Percentiles rank a stretch among this genome's conserved stretches.
These are phyloP conservation scores for Casuarina glauca DNA, from an alignment of 306 rosid genomes.

Conservation along the genomic window DNA sequence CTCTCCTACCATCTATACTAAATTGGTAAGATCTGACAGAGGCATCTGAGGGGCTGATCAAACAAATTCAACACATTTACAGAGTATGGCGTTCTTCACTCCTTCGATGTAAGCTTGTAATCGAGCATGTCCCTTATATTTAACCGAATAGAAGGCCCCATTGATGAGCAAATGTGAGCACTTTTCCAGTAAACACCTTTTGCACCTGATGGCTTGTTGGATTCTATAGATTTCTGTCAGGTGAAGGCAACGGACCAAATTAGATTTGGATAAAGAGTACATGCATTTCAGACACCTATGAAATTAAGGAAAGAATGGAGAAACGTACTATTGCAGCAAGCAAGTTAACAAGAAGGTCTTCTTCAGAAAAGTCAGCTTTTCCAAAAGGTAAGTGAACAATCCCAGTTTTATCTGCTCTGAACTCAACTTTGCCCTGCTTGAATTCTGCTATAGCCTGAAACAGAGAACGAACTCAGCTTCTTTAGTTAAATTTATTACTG, in stretches of 20 bases:
- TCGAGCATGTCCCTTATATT: slow-evolving; percentile 91
- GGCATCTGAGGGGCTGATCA: slow-evolving; percentile 36
- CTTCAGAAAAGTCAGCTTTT: slow-evolving; percentile 80
- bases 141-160: slow-evolving; percentile 94
- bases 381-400: slow-evolving; percentile 95
- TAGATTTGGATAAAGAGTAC: not conserved
- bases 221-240: slow-evolving; percentile 82
- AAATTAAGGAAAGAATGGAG: slow-evolving; percentile 12
- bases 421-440: slow-evolving; percentile 97
- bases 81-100: slow-evolving; percentile 41
- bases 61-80: slow-evolving; percentile 55
- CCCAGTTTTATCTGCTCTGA: slow-evolving; percentile 97
- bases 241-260: not conserved
- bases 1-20: slow-evolving; percentile 49
- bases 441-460: slow-evolving; percentile 93
- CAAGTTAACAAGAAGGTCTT: slow-evolving; percentile 82
- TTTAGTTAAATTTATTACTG: not conserved
- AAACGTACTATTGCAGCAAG: slow-evolving; percentile 78
- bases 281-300: slow-evolving; percentile 9
- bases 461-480: not conserved
- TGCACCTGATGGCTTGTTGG: slow-evolving; percentile 91
- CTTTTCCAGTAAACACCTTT: slow-evolving; percentile 99
- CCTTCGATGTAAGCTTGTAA: slow-evolving; percentile 56
- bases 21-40: slow-evolving; percentile 36
- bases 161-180: slow-evolving; percentile 87